Conservation (phyloP, 257 asterid genomes). For the Solanum chilense region DNA sequence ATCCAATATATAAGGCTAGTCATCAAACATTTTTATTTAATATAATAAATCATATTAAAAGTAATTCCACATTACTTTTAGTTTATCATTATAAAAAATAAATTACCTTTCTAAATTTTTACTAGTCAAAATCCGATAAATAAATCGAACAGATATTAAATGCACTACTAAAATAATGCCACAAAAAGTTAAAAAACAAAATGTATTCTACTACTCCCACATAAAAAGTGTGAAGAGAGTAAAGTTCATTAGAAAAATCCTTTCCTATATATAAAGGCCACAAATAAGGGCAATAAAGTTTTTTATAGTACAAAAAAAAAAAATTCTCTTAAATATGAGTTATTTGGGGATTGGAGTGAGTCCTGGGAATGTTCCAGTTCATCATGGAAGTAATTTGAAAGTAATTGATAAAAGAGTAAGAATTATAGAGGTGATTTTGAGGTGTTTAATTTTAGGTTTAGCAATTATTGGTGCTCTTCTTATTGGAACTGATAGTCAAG, state of each 20-base stretch:
- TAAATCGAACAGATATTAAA: fast-evolving
- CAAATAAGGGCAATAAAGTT: background rate
- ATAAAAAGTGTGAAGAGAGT: background rate
- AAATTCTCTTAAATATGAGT: slow-evolving; percentile 28
- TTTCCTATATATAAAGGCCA: background rate
- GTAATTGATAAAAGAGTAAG: slow-evolving; percentile 61
- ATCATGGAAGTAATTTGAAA: slow-evolving; percentile 68
- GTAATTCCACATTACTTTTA: background rate
- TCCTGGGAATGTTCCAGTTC: slow-evolving; percentile 84
- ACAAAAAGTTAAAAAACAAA: background rate
- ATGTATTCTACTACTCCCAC: background rate
- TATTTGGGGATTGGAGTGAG: slow-evolving; percentile 92
- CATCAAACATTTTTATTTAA: no score
- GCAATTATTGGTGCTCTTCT: slow-evolving; percentile 67
- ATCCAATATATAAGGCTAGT: no score
- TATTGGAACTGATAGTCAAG: slow-evolving; percentile 69
- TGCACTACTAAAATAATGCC: background rate
- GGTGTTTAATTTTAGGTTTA: slow-evolving; percentile 58
- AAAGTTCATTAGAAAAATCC: background rate
- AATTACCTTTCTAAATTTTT: fast-evolving
- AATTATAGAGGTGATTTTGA: slow-evolving; percentile 51
- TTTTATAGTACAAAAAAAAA: background rate
- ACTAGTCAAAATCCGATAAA: fast-evolving
- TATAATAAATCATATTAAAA: no score
- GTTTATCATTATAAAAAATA: background rate